Conservation (phyloP, 495 filamentous ascomycete species). For the Neurospora tetrasperma region DNA sequence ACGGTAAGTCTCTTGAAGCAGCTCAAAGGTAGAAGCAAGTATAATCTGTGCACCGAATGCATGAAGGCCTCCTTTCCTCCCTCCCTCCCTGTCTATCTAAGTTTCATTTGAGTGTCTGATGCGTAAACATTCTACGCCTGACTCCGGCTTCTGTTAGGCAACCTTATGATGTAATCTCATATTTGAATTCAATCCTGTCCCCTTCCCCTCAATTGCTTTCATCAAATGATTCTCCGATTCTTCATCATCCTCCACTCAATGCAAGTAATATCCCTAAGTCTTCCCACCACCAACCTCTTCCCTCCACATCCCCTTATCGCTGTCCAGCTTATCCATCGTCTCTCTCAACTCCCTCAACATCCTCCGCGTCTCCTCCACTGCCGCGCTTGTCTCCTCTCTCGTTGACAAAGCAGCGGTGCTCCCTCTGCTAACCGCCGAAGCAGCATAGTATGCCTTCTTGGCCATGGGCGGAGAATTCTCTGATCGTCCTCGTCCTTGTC, state of each 20-base stretch:
- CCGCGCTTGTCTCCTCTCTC: constrained; percentile 11
- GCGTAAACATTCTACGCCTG: background rate
- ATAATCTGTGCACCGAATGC: background rate
- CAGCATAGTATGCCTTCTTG: constrained; percentile 1
- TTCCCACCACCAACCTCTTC: constrained; percentile 8
- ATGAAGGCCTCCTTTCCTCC: background rate
- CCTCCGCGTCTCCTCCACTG: constrained; percentile 18
- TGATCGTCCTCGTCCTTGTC: background rate
- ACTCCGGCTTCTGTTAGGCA: background rate
- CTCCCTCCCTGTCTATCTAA: background rate
- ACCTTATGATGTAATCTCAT: background rate
- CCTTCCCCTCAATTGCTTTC: background rate
- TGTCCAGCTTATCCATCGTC: constrained; percentile 18
- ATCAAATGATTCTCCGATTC: background rate
- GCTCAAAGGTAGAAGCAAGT: background rate
- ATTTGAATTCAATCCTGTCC: background rate
- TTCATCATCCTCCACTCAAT: background rate
- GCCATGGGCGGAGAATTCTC: constrained; percentile 1
- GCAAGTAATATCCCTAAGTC: background rate
- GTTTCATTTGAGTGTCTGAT: background rate
- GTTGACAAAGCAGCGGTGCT: background rate
- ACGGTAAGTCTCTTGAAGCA: background rate
- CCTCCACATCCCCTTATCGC: constrained; percentile 5
- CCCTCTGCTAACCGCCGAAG: background rate
- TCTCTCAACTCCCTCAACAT: constrained; percentile 24